Evolutionary conservation across 495 filamentous ascomycete genomes (phyloP), one percentile per base, ranked within the genome.

Genomic region (Pyrenula aspistea): DNA sequence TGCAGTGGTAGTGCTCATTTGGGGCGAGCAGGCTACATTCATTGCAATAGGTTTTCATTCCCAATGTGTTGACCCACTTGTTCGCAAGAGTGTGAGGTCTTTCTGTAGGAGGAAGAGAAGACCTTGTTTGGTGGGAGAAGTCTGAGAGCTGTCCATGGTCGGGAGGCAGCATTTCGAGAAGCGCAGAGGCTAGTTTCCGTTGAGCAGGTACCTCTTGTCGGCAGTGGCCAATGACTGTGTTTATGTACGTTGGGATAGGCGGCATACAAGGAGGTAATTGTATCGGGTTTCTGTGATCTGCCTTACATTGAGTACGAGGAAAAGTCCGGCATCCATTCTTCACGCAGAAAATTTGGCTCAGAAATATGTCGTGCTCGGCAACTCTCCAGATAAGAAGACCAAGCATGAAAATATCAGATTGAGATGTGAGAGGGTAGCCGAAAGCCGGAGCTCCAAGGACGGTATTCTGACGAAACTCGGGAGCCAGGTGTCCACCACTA

Each of bases 1-100:
- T 86, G 75, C 93, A 99, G 71, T 99, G 93, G 68, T 88, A 99
- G 65, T 99, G 93, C 21, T 79, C 80, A 60, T 89, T 83, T 36
- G 83, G 76, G 62, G 96, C 89, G 36, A 83, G 78, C 23, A 71
- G 70, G 55, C 91, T 82, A 65, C 93, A 99, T 63, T 82, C 79
- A 71, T 99, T 96, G 81, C 93, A 99, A 4, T 15, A 42, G n/a
- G 65, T 99, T 92, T 22, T 79, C 80, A 60, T 89, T 83, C 31
- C 83, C 76, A 62, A 96, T 89, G 36, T 83, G 78, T 22, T 71
- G 70, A 55, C 91, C 82, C 65, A 94, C 97, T 63, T 82, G 79
- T 71, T 99, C 96, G 81, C 93, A 99, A 4, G 8, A 42, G 31
- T 15, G 4, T 42, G 31, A 42, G 31, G 15, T 4, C 31, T 42